phyloP scores from a whole-genome alignment of 2,329 filamentous ascomycete genomes.

The Talaromyces amestolkiae region DNA sequence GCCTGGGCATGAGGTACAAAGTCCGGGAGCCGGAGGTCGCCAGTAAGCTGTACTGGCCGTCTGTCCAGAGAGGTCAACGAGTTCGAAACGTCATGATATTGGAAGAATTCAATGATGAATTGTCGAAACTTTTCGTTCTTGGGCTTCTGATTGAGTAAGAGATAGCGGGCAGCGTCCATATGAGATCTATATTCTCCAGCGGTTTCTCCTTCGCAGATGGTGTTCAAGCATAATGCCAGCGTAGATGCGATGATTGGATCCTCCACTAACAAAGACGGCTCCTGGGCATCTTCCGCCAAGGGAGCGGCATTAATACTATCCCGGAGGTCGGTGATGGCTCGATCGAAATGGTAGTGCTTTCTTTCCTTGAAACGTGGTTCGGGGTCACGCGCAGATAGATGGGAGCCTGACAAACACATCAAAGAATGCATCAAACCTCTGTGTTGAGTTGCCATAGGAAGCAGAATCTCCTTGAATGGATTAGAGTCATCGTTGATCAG shows the following conservation, averaged over 20 bases:
- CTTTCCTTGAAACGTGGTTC: slow-evolving; percentile 53
- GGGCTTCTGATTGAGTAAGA: slow-evolving; percentile 62
- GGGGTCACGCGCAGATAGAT: slow-evolving; percentile 56
- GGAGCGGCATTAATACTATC: slow-evolving; percentile 38
- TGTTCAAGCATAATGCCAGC: slow-evolving; percentile 59
- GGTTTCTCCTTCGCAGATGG: slow-evolving; percentile 59
- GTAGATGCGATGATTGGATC: slow-evolving; percentile 63
- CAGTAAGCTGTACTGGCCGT: slow-evolving; percentile 52
- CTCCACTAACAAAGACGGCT: slow-evolving; percentile 46
- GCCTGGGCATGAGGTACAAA: slow-evolving; percentile 57
- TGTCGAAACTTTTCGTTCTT: slow-evolving; percentile 69
- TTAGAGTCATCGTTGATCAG: slow-evolving; percentile 78
- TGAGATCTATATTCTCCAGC: slow-evolving; percentile 75
- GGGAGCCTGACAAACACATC: slow-evolving; percentile 76
- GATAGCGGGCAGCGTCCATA: slow-evolving; percentile 69
- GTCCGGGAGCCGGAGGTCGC: slow-evolving; percentile 53
- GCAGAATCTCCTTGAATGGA: slow-evolving; percentile 78
- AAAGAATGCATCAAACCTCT: slow-evolving; percentile 87
- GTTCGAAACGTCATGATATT: slow-evolving; percentile 69
- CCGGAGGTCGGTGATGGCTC: slow-evolving; percentile 41
- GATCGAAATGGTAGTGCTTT: slow-evolving; percentile 55
- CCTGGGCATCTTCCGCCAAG: slow-evolving; percentile 23
- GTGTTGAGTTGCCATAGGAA: slow-evolving; percentile 77
- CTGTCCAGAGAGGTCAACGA: slow-evolving; percentile 57
- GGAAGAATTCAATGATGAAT: slow-evolving; percentile 73